phyloP scores from a whole-genome alignment of 2,329 filamentous ascomycete species.

The Monilinia laxa region DNA sequence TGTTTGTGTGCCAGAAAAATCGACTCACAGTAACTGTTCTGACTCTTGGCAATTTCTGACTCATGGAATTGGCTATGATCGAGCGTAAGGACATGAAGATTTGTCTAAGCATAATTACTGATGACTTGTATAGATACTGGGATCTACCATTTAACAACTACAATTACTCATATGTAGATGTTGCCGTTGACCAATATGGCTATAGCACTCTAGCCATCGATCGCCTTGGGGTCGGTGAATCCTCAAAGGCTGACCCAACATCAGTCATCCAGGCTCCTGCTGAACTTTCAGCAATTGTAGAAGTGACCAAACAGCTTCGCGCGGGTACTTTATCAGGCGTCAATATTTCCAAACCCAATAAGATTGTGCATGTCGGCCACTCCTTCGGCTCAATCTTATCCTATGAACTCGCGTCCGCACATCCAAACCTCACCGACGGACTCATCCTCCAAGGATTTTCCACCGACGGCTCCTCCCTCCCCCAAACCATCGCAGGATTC shows the following conservation, averaged over 20 bases:
- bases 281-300: conserved; percentile 14
- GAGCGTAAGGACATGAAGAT: background rate
- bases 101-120: background rate
- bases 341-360: conserved; percentile 1
- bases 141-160: conserved; percentile 14
- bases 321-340: conserved; percentile 1
- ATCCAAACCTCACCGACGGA: conserved; percentile 16
- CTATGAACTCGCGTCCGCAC: conserved; percentile 14
- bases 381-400: conserved; percentile 18
- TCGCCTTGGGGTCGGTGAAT: conserved; percentile 17
- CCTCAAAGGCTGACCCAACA: conserved; percentile 13
- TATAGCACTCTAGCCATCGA: conserved; percentile 21
- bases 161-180: conserved; percentile 19
- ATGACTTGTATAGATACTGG: conserved; percentile 17
- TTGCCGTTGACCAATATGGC: conserved; percentile 18
- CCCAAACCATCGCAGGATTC: conserved; percentile 12
- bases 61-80: conserved; percentile 21
- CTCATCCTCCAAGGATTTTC: conserved; percentile 23
- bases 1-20: conserved; percentile 6
- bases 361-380: conserved; percentile 18
- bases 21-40: background rate
- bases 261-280: conserved; percentile 16
- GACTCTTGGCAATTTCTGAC: conserved; percentile 20
- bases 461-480: background rate
- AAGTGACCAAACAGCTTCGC: conserved; percentile 15